Base-by-base conservation (phyloP, 441 rosid species). In the Pelargonium myrrhifolium region DNA sequence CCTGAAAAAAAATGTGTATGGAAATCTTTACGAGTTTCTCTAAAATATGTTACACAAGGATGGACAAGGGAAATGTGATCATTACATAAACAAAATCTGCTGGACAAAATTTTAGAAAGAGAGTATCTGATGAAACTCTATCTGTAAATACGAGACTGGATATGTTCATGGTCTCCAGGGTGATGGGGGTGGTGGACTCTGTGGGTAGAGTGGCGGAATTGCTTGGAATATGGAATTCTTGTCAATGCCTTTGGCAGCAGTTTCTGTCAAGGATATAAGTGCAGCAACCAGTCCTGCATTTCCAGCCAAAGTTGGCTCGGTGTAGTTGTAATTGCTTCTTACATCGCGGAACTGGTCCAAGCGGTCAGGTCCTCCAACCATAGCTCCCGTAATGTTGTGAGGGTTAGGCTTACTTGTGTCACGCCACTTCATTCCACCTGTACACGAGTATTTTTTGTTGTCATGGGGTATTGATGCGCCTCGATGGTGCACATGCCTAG, bases 381-480 rank as follows among this genome's bases (percentile, higher is more conserved):
- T 68, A 51, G 84, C 84, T 65, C 82, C 84, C 45, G 63, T 39
- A 60, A 82, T 73, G n/a, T 68, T 11, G 65, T 78, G 74, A 2
- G 86, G 86, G 68, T 82, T 82, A 45, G 67, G 75, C 37, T 72
- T 76, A n/a, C 59, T 65, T 6, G 86, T 80, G 58, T 72, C 18
- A 6, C 72, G 63, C 84, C 84, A 80, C 65, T 31, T 24, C 3
- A 78, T 67, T 66, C 86, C 86, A 6, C 74, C 81, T 2, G 37
- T 58, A 64, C 86, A 80, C 1, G 66, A 55, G 72, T 71, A 45
- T n/a, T 35, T 20, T n/a, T 65, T 66, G 31, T 78, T 66, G 55
- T 74, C 78, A 80, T 82, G 80, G 0, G 77, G 79, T 43, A 78
- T 78, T 1, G 83, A 82, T 59, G 83, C 76, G 65, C 77, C 65